These are phyloP conservation scores for Phanerodontia chrysosporium DNA, from an alignment of 768 basidiomycete species.

Conservation along the genomic window DNA sequence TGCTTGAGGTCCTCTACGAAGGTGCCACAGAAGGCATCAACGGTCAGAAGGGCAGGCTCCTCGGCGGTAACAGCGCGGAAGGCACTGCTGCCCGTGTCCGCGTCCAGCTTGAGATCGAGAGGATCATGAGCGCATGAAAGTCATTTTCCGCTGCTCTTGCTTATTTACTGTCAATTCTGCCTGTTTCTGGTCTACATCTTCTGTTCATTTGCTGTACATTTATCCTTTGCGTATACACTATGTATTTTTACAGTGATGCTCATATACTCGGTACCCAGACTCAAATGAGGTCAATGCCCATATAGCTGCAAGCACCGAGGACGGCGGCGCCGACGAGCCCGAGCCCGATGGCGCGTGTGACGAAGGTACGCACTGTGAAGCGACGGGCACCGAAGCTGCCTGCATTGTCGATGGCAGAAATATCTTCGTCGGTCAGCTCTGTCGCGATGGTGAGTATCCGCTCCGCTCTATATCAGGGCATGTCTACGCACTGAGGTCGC, in stretches of 20 bases:
- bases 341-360: constrained; percentile 17
- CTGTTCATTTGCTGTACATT: not conserved
- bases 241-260: not conserved
- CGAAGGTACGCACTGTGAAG: constrained; percentile 15
- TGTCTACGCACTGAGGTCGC: constrained; percentile 49
- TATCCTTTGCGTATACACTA: not conserved
- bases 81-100: constrained; percentile 62
- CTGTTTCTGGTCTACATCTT: not conserved
- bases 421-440: constrained; percentile 50
- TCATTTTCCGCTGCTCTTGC: not conserved
- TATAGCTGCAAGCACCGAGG: constrained; percentile 19
- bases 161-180: not conserved
- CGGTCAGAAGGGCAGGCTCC: constrained; percentile 33
- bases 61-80: constrained; percentile 60
- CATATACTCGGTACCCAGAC: not conserved
- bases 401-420: constrained; percentile 53
- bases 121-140: constrained; percentile 37
- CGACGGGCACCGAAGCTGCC: constrained; percentile 38
- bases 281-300: constrained; percentile 21
- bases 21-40: constrained; percentile 55
- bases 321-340: constrained; percentile 18
- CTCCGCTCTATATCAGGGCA: not conserved
- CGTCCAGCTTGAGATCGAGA: constrained; percentile 62
- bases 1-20: constrained; percentile 62
- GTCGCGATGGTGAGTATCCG: not conserved